These are phyloP conservation scores for Daldinia concentrica DNA, from an alignment of 495 filamentous ascomycete genomes.

Conservation along the genomic window DNA sequence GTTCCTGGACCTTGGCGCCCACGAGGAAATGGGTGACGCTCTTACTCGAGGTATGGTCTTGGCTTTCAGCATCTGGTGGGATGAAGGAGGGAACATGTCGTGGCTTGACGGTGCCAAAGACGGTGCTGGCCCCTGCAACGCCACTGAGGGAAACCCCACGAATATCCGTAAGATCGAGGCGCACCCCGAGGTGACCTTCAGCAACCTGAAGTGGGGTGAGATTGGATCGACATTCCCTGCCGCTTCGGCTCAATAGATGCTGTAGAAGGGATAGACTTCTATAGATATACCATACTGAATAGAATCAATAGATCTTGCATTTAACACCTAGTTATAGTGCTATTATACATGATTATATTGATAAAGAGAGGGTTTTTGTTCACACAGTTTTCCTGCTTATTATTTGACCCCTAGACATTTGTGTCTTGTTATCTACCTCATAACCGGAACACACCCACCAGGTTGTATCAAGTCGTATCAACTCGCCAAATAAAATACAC, in stretches of 20 bases:
- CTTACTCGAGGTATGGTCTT: conserved; percentile 71
- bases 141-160: conserved; percentile 58
- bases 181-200: conserved; percentile 64
- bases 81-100: conserved; percentile 65
- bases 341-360: neutral
- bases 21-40: conserved; percentile 66
- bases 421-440: neutral
- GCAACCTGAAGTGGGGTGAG: conserved; percentile 72
- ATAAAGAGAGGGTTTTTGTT: neutral
- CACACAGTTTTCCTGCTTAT: neutral
- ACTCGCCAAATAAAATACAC: neutral
- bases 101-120: conserved; percentile 67
- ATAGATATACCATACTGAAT: neutral
- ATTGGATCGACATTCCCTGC: conserved; percentile 64
- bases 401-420: neutral
- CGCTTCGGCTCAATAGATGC: conserved; percentile 14
- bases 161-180: conserved; percentile 58
- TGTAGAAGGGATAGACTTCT: conserved; percentile 4
- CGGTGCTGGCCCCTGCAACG: conserved; percentile 67
- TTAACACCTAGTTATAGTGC: neutral
- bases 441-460: too few species aligned
- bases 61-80: conserved; percentile 72
- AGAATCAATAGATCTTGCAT: conserved; percentile 6
- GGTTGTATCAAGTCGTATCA: neutral
- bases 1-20: conserved; percentile 64